These are phyloP conservation scores for Elasticomyces elasticus DNA, from an alignment of 495 filamentous ascomycete genomes.

Conservation along the genomic window DNA sequence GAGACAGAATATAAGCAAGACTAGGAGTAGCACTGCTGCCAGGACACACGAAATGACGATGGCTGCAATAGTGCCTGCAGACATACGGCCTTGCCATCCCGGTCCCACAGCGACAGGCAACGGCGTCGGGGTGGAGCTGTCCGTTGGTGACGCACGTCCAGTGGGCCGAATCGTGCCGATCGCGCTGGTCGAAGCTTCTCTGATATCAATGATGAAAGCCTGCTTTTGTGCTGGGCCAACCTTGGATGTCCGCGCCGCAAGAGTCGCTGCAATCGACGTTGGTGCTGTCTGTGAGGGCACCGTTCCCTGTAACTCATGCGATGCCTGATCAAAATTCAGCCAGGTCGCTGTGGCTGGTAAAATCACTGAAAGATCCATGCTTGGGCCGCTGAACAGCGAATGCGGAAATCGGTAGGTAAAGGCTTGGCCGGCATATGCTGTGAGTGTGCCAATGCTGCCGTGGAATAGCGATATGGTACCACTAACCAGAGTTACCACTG, in stretches of 20 bases:
- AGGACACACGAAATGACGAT: conserved; percentile 6
- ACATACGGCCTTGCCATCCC: not conserved
- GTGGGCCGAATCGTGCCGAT: not conserved
- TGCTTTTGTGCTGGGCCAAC: conserved; percentile 17
- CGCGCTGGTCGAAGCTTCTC: not conserved
- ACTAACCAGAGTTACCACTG: conserved; percentile 48
- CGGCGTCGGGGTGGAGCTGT: not conserved
- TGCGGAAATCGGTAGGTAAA: conserved; percentile 56
- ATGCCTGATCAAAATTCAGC: conserved; percentile 54
- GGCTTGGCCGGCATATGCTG: conserved; percentile 50
- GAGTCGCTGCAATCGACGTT: conserved; percentile 12
- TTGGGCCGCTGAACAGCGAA: conserved; percentile 41
- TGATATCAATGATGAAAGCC: conserved; percentile 20
- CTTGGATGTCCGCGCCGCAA: conserved; percentile 18
- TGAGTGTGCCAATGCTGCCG: conserved; percentile 36
- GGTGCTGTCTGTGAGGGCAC: conserved; percentile 44
- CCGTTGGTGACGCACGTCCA: not conserved
- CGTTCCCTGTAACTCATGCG: conserved; percentile 49
- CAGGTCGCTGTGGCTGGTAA: conserved; percentile 47
- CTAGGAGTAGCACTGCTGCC: conserved; percentile 4
- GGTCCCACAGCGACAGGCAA: not conserved
- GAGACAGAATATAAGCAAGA: conserved; percentile 16
- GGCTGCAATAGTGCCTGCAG: conserved; percentile 7
- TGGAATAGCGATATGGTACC: conserved; percentile 32
- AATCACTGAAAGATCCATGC: conserved; percentile 46